A percentile compares a stretch with the other conserved stretches of the same genome.
These are phyloP conservation scores for Skeletonema costatum DNA, from an alignment of 108 stramenopile genomes.

Conservation along the genomic window DNA sequence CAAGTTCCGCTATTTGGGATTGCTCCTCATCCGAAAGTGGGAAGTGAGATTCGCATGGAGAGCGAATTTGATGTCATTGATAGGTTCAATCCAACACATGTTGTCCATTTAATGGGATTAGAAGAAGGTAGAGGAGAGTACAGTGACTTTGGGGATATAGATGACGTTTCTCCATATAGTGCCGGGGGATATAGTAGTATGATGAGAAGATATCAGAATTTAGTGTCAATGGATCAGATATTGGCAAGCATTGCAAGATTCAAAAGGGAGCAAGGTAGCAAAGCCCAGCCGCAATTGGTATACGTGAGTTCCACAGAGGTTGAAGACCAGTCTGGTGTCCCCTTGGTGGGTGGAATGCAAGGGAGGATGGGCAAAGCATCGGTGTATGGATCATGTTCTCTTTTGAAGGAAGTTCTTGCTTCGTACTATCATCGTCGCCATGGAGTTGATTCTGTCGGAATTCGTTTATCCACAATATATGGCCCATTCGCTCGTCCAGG, in stretches of 20 bases:
- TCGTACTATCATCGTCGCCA: constrained; percentile 48
- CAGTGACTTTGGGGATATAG: constrained; percentile 44
- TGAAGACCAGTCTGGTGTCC: constrained; percentile 37
- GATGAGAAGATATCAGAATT: constrained; percentile 53
- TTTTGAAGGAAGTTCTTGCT: constrained; percentile 48
- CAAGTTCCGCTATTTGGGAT: constrained; percentile 42
- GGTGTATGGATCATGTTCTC: constrained; percentile 37
- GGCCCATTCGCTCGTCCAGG: constrained; percentile 46
- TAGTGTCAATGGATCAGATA: constrained; percentile 50
- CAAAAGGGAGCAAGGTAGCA: not conserved
- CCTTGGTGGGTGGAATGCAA: not conserved
- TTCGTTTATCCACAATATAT: constrained; percentile 38
- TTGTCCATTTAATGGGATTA: constrained; percentile 51
- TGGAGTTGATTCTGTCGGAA: constrained; percentile 39
- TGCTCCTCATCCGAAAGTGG: constrained; percentile 44
- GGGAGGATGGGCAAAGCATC: constrained; percentile 11
- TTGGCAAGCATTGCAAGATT: constrained; percentile 22
- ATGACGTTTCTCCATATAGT: constrained; percentile 31
- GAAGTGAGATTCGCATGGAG: constrained; percentile 25
- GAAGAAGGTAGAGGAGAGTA: constrained; percentile 38
- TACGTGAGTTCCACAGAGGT: constrained; percentile 48
- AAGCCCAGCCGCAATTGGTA: constrained; percentile 31
- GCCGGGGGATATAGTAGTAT: constrained; percentile 28
- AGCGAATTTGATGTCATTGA: constrained; percentile 27
- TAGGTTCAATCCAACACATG: constrained; percentile 55